Conservation (phyloP, 2,329 filamentous ascomycete species). For the Aspergillus sp. region DNA sequence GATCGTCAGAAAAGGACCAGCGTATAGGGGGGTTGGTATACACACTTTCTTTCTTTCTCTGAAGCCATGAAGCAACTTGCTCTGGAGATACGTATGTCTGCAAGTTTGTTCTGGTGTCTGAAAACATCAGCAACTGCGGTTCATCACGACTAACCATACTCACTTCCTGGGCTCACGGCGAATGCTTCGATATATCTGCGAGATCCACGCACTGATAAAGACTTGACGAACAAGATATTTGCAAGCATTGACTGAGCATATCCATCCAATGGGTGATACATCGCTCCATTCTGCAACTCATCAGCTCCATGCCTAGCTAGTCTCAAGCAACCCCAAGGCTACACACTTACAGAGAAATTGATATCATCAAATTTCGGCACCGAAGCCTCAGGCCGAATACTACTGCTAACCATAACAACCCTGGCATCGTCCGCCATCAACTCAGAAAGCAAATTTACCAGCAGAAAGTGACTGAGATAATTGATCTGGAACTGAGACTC, state of each 20-base stretch:
- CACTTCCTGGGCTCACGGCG: constrained; percentile 23
- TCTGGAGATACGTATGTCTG: constrained; percentile 15
- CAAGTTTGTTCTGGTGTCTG: constrained; percentile 19
- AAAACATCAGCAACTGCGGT: not conserved
- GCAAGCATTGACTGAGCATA: constrained; percentile 23
- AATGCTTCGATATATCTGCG: constrained; percentile 13
- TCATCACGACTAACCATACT: constrained; percentile 2
- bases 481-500: constrained; percentile 22
- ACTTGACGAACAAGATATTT: constrained; percentile 20
- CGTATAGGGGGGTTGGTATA: not conserved
- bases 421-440: constrained; percentile 8
- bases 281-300: constrained; percentile 14
- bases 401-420: constrained; percentile 17
- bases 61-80: constrained; percentile 16
- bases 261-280: constrained; percentile 19
- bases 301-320: not conserved
- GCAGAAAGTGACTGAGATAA: constrained; percentile 19
- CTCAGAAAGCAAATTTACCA: constrained; percentile 15
- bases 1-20: not conserved
- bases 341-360: constrained; percentile 15
- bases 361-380: constrained; percentile 16
- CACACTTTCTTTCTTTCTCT: constrained; percentile 18
- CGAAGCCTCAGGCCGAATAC: constrained; percentile 14
- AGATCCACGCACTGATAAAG: constrained; percentile 9
- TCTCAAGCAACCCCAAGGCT: not conserved